Percentiles rank a stretch among this genome's conserved stretches.
These are phyloP conservation scores for Kwoniella sp. DNA, from an alignment of 768 basidiomycete genomes.

Conservation along the genomic window DNA sequence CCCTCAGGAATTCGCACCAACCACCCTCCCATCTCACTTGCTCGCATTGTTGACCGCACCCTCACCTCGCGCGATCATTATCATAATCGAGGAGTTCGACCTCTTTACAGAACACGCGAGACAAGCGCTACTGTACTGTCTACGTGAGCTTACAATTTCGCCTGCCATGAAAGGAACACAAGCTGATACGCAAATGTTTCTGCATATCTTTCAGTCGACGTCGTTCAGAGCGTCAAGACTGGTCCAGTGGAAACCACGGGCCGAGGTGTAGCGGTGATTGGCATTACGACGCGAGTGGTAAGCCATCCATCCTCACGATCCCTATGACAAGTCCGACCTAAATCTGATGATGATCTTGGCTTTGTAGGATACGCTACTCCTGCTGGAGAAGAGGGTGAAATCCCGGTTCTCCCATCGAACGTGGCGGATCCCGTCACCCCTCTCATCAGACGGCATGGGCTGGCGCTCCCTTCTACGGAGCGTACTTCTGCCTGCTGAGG, in stretches of 20 bases:
- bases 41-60: conserved; percentile 54
- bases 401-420: conserved; percentile 94
- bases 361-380: conserved; percentile 81
- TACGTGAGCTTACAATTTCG: conserved; percentile 59
- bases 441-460: conserved; percentile 61
- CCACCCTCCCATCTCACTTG: conserved; percentile 67
- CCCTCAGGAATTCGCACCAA: conserved; percentile 51
- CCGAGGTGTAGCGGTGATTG: conserved; percentile 77
- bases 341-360: conserved; percentile 13
- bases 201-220: conserved; percentile 71
- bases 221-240: conserved; percentile 69
- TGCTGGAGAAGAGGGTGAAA: conserved; percentile 94
- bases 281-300: conserved; percentile 75
- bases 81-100: conserved; percentile 90
- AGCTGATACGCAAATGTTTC: no score
- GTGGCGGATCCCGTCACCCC: conserved; percentile 71
- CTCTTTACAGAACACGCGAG: conserved; percentile 88
- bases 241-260: conserved; percentile 62
- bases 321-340: conserved; percentile 27
- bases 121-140: conserved; percentile 89
- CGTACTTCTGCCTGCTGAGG: conserved; percentile 45
- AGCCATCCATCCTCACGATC: no score
- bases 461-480: conserved; percentile 60
- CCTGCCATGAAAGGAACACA: no score
- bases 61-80: conserved; percentile 72